A percentile compares a stretch with the other conserved stretches of the same genome.
Conservation (phyloP, 2,329 filamentous ascomycete genomes). For the Chrysoporthe cubensis region DNA sequence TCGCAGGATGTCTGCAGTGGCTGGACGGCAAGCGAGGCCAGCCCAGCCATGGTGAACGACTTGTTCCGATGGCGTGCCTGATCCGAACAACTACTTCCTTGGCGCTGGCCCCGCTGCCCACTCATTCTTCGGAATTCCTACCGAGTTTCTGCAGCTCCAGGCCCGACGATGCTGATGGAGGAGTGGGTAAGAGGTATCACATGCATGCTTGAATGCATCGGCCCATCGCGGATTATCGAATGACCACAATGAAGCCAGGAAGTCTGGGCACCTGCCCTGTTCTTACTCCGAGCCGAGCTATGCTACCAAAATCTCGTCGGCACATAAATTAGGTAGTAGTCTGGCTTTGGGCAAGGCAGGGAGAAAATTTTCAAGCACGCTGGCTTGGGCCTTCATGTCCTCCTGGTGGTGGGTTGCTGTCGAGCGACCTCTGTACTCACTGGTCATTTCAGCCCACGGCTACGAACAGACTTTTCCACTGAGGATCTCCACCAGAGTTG, state of each 20-base stretch:
- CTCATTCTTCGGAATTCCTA: neutral
- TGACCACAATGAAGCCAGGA: neutral
- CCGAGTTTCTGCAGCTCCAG: neutral
- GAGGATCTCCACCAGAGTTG: neutral
- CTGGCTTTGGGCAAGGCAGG: neutral
- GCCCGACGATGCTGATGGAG: neutral
- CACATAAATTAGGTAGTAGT: neutral
- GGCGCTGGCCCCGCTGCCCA: neutral
- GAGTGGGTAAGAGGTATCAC: neutral
- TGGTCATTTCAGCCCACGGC: neutral
- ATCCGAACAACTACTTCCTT: neutral
- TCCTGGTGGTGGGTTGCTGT: neutral
- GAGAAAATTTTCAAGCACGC: neutral
- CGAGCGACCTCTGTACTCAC: neutral
- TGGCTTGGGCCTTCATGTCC: neutral
- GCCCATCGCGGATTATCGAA: neutral
- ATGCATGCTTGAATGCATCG: neutral
- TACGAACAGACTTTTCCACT: neutral
- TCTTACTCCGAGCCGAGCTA: conserved; percentile 6
- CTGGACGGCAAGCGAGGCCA: neutral
- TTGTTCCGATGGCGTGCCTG: neutral
- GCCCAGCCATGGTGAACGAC: neutral
- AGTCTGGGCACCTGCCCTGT: neutral
- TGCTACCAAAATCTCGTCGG: neutral
- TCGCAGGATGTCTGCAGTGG: neutral